Evolutionary conservation across 2,329 filamentous ascomycete species (phyloP), one percentile per base, ranked within the genome.

Genomic region (Orbilia ellipsospora): DNA sequence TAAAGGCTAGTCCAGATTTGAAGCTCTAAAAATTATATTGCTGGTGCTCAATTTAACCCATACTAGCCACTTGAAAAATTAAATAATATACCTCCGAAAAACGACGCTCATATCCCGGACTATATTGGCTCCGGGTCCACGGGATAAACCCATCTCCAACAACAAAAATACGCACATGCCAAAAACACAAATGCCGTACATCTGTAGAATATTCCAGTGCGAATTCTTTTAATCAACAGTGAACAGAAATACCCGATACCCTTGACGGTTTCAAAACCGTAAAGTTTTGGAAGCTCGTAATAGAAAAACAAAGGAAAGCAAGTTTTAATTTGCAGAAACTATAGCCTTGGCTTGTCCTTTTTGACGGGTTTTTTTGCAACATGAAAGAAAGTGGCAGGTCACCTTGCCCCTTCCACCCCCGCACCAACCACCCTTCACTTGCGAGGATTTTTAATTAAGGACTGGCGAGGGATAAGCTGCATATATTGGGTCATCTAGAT

Each of bases 321-420:
- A 36, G 45, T 18, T 10, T 63, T 70, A 62, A 62, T 70, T 69
- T 70, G 50, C 56, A 69, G 66, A 70, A 70, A 70, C 23, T 70
- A 70, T 70, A 70, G 51, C 40, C 66, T 55, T 63, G 50, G 51
- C 66, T 63, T 45, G 20, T 23, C 57, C 66, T 40, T 54, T 10
- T 50, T 13, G 20, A 57, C 23, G 23, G 23, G 23, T 23, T 23
- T 23, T 23, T 23, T 23, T 23, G 23, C 23, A 23, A 23, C 23
- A 23, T 54, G 54, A 54, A 57, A 55, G 50, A 63, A 63, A 61
- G 51, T 70, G 66, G 66, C 66, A 70, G 66, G 66, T 70, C 66
- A 36, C 31, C 31, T 7, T 36, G 10, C 31, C 31, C 31, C 31
- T 36, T 36, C 31, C 31, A 36, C 31, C 66, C 66, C 66, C 66